Evolutionary conservation across 179 eudicot species (phyloP), one percentile per base, ranked within the genome.

Genomic region (Spergularia azorica): DNA sequence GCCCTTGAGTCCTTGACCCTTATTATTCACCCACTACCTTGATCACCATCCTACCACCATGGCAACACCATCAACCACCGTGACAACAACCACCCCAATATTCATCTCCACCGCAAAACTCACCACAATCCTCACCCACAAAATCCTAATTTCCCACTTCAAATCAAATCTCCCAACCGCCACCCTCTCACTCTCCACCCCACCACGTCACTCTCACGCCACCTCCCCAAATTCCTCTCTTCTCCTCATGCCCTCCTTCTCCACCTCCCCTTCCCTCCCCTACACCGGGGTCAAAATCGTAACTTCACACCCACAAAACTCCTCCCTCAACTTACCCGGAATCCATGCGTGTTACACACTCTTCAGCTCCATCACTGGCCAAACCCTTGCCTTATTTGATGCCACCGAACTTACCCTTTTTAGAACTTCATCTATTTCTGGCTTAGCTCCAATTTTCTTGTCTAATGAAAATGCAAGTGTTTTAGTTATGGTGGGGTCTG

Each of bases 221-320:
- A 91, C 94, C 13, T 78, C 86, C 81, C 85, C 81, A 32, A 39
- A 82, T 38, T 83, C 96, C 63, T 81, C 91, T 17, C 93, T 95
- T 77, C 97, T 95, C 83, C 93, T 95, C 80, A 95, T 93, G 98
- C 98, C 98, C 48, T 91, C 90, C 55, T 93, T 90, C 91, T 91
- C 98, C 65, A 63, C 79, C 81, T 83, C 93, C 69, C 86, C 96
- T 12, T 67, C 86, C 36, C 89, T 92, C 76, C 96, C 98, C 32
- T 95, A 91, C 90, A 80, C 73, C 56, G 98, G 98, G 50, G 89
- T 90, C 89, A 95, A 95, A 77, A 85, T 95, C 20, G 92, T 95
- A 52, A 93, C 95, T 48, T 75, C 82, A 71, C 87, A 90, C 73
- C 90, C 97, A 67, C 69, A 70, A 17, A 91, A 92, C 72, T 84